These are phyloP conservation scores for Rauvolfia tetraphylla DNA, from an alignment of 257 asterid species.

Conservation along the genomic window DNA sequence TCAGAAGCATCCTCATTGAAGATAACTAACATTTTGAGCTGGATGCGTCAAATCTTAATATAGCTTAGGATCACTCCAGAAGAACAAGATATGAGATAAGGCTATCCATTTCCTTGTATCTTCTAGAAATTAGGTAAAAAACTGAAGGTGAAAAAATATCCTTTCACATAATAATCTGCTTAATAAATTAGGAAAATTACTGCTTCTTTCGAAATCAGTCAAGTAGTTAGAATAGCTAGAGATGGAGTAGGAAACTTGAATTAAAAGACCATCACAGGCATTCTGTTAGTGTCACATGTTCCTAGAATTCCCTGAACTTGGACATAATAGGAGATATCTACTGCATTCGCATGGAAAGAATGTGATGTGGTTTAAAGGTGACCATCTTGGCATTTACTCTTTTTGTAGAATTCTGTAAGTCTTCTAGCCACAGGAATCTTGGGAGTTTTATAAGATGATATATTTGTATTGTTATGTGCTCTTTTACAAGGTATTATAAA, in stretches of 20 bases:
- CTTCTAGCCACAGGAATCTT: neutral
- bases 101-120: neutral
- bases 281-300: neutral
- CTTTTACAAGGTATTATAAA: neutral
- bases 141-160: neutral
- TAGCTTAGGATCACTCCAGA: neutral
- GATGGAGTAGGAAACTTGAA: slow-evolving; percentile 4
- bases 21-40: neutral
- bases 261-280: neutral
- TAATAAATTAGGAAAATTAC: neutral
- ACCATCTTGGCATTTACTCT: slow-evolving; percentile 5
- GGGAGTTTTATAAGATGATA: neutral
- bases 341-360: neutral
- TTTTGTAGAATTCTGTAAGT: neutral
- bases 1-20: too few relatives aligned
- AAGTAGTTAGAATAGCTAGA: neutral
- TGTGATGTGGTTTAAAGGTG: neutral
- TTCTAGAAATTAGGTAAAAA: neutral
- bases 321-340: neutral
- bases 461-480: neutral
- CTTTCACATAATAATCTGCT: neutral
- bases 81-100: neutral
- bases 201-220: neutral
- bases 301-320: slow-evolving; percentile 10
- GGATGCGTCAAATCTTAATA: neutral